phyloP scores from a whole-genome alignment of 768 basidiomycete genomes.

The Calvatia gigantea region DNA sequence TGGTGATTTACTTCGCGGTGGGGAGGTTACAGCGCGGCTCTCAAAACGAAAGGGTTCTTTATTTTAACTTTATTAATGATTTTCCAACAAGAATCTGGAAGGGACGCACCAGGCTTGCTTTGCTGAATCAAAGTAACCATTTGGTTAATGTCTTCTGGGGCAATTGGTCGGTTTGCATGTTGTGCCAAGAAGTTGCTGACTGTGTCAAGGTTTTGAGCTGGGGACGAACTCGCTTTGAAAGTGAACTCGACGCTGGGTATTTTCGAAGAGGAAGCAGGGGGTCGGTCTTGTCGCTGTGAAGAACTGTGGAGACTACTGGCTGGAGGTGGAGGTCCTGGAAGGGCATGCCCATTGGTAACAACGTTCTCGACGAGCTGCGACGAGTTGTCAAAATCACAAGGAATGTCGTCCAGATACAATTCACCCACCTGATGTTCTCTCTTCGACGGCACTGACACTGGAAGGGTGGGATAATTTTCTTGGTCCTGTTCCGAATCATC shows the following conservation, averaged over 20 bases:
- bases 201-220: slow-evolving; percentile 43
- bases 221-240: slow-evolving; percentile 12
- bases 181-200: slow-evolving; percentile 46
- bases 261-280: not conserved
- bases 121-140: slow-evolving; percentile 53
- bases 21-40: slow-evolving; percentile 36
- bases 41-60: slow-evolving; percentile 65
- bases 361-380: not conserved
- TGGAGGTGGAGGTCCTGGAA: slow-evolving; percentile 6
- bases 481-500: slow-evolving; percentile 17
- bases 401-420: not conserved
- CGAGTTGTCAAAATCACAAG: not conserved
- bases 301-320: slow-evolving; percentile 3
- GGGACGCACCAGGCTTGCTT: slow-evolving; percentile 42
- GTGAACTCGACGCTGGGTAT: slow-evolving; percentile 7
- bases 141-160: slow-evolving; percentile 49
- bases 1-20: slow-evolving; percentile 35
- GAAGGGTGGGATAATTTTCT: not conserved
- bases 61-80: slow-evolving; percentile 25
- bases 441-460: slow-evolving; percentile 10
- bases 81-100: slow-evolving; percentile 59
- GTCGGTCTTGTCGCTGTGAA: slow-evolving; percentile 11
- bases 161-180: slow-evolving; percentile 45
- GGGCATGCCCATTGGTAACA: not conserved
- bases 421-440: slow-evolving; percentile 17